phyloP scores from a whole-genome alignment of 805 yeast species.

The Kuraishia borneana region DNA sequence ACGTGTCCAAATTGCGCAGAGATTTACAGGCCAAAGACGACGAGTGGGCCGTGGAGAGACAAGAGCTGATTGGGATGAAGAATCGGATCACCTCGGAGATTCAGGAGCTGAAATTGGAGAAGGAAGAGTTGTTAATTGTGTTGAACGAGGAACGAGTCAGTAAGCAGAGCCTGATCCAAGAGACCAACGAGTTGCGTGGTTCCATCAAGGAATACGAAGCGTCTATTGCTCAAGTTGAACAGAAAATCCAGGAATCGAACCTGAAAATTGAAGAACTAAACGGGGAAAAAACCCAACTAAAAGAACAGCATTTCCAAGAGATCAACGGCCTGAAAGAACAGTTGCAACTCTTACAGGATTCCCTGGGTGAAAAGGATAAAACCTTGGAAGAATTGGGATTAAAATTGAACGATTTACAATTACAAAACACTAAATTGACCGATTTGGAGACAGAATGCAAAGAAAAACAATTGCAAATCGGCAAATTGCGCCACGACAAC shows the following conservation, averaged over 20 bases:
- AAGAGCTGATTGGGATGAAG: slow-evolving; percentile 24
- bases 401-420: slow-evolving; percentile 7
- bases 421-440: slow-evolving; percentile 12
- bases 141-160: slow-evolving; percentile 28
- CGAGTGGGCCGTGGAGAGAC: slow-evolving; percentile 27
- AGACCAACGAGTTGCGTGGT: slow-evolving; percentile 21
- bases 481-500: slow-evolving; percentile 90
- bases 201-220: slow-evolving; percentile 13
- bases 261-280: slow-evolving; percentile 13
- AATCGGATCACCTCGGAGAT: slow-evolving; percentile 9
- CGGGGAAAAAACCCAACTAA: slow-evolving; percentile 8
- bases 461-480: slow-evolving; percentile 70
- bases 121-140: slow-evolving; percentile 22
- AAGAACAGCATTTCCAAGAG: slow-evolving; percentile 8
- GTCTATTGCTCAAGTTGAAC: slow-evolving; percentile 9
- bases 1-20: slow-evolving; percentile 25
- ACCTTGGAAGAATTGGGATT: slow-evolving; percentile 5
- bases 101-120: slow-evolving; percentile 26
- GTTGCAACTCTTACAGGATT: slow-evolving; percentile 7
- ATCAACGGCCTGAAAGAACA: slow-evolving; percentile 12
- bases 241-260: slow-evolving; percentile 10
- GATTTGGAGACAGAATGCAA: slow-evolving; percentile 43
- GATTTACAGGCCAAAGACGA: slow-evolving; percentile 24
- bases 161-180: slow-evolving; percentile 33
- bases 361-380: slow-evolving; percentile 11